Percentiles rank a stretch among this genome's conserved stretches.
Conservation (phyloP, 78 protist genomes). For the Dictyostelium brefeldianum region DNA sequence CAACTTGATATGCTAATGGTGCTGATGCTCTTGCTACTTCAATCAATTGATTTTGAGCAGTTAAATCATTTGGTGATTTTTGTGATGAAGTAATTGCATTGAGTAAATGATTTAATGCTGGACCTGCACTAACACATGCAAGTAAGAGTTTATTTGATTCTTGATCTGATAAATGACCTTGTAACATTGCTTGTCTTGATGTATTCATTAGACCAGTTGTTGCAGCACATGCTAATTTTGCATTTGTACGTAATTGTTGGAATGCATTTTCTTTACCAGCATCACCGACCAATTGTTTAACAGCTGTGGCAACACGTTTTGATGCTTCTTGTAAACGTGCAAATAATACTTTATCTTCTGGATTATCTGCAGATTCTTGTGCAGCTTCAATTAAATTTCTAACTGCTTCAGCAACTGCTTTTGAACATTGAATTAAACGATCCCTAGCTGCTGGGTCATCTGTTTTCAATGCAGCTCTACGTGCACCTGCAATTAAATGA, state of each 20-base stretch:
- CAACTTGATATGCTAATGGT: constrained; percentile 55
- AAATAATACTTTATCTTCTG: constrained; percentile 54
- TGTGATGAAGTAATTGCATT: constrained; percentile 33
- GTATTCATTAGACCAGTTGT: constrained; percentile 77
- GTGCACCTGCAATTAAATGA: constrained; percentile 84
- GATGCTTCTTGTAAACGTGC: constrained; percentile 73
- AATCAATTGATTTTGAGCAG: constrained; percentile 69
- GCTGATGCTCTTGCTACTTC: constrained; percentile 54
- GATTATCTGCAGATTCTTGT: constrained; percentile 70
- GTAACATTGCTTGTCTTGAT: constrained; percentile 13
- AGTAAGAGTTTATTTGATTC: constrained; percentile 19
- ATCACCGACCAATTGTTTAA: constrained; percentile 82
- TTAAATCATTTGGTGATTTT: constrained; percentile 66
- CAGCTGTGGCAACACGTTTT: constrained; percentile 77
- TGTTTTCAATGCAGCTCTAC: constrained; percentile 58
- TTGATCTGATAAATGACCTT: constrained; percentile 31
- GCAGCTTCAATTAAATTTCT: constrained; percentile 61
- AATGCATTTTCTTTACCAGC: constrained; percentile 80
- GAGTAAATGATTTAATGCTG: constrained; percentile 27
- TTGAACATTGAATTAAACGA: constrained; percentile 71
- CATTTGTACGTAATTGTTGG: constrained; percentile 76
- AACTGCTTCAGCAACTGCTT: constrained; percentile 77
- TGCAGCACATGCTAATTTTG: constrained; percentile 79
- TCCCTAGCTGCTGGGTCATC: constrained; percentile 69
- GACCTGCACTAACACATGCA: background rate